Conservation (phyloP, 1,139 yeast species). For the Candida sanyaensis region DNA sequence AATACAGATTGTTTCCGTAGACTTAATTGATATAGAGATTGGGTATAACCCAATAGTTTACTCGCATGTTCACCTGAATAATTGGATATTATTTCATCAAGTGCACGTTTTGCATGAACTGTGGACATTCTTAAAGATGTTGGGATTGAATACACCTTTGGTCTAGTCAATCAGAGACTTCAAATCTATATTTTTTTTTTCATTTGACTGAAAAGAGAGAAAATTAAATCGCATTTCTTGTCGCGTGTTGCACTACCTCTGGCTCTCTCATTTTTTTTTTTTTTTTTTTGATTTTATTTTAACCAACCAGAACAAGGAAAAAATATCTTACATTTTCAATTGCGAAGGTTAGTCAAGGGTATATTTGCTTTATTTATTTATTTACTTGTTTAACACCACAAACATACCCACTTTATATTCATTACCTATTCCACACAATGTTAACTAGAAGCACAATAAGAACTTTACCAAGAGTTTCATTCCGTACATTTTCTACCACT, state of each 20-base stretch:
- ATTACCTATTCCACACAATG: conserved; percentile 16
- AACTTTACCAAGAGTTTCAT: conserved; percentile 13
- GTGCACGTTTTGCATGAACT: conserved; percentile 31
- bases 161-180: no score
- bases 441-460: conserved; percentile 24
- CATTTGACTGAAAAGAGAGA: not conserved
- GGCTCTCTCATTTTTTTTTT: not conserved
- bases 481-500: conserved; percentile 25
- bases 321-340: conserved; percentile 8
- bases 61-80: conserved; percentile 50
- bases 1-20: conserved; percentile 49
- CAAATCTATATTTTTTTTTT: not conserved
- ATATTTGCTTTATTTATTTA: not conserved
- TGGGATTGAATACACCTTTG: not conserved
- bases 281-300: conserved; percentile 4
- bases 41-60: conserved; percentile 48
- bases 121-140: conserved; percentile 8
- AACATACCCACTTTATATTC: not conserved
- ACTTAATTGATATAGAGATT: conserved; percentile 53
- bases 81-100: conserved; percentile 52
- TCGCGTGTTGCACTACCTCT: conserved; percentile 1
- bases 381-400: not conserved
- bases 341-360: not conserved
- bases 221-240: not conserved
- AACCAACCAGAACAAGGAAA: conserved; percentile 18